phyloP scores from a whole-genome alignment of 1,284 basidiomycete species.

The Violaceomyces palustris region DNA sequence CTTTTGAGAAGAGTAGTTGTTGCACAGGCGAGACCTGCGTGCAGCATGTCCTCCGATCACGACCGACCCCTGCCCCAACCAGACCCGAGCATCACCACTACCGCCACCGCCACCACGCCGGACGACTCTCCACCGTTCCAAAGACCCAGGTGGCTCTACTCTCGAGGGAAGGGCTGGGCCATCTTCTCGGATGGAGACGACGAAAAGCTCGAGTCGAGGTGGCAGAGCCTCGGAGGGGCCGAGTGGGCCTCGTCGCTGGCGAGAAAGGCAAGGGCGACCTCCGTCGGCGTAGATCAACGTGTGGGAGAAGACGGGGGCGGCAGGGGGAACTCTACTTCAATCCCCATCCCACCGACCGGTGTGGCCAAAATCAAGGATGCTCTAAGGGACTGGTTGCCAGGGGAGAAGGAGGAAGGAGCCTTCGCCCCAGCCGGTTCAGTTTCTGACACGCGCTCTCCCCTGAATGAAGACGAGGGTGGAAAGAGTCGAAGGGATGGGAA shows the following conservation, averaged over 20 bases:
- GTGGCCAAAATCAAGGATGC: background rate
- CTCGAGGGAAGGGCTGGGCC: conserved; percentile 40
- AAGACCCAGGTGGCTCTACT: conserved; percentile 44
- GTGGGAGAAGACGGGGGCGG: conserved; percentile 2
- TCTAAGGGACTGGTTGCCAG: background rate
- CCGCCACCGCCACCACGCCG: too few species aligned
- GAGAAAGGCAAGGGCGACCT: background rate
- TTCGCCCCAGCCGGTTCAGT: too few species aligned
- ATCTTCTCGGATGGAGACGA: conserved; percentile 38
- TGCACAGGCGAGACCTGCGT: too few species aligned
- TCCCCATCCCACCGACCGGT: conserved; percentile 1
- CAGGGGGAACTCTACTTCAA: background rate
- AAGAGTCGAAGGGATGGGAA: background rate
- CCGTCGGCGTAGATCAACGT: background rate
- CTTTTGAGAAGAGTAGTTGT: too few species aligned
- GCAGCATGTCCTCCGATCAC: too few species aligned
- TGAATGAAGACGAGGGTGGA: background rate
- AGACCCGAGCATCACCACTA: too few species aligned
- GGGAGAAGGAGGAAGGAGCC: background rate
- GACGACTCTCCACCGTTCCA: conserved; percentile 6
- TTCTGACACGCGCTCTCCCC: background rate
- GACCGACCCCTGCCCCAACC: too few species aligned
- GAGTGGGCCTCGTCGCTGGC: conserved; percentile 5
- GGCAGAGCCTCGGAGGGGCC: conserved; percentile 22
- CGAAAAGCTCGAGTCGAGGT: conserved; percentile 33